Evolutionary conservation across 495 filamentous ascomycete genomes (phyloP), one percentile per base, ranked within the genome.

Genomic region (Annulohypoxylon moriforme): DNA sequence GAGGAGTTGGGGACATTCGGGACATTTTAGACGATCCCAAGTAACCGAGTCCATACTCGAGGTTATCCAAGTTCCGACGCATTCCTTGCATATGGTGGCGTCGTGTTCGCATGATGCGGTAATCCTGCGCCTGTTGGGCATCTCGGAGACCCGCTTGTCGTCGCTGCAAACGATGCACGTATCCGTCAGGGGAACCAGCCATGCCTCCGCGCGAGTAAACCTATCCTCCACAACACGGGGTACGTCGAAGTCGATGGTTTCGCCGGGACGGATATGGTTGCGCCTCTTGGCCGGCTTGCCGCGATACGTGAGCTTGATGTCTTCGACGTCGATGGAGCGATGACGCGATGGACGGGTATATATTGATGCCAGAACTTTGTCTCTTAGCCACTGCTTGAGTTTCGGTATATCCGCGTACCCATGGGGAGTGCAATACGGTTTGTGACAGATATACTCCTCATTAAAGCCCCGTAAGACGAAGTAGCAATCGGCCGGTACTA

Each of bases 91-190:
- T n/a, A 75, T 70, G 0, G 60, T 64, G 3, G 75, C 52, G n/a
- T 75, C 59, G 49, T 83, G 80, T n/a, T 71, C 50, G 64, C 82
- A 85, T 2, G 44, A 53, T 1, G 56, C 29, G 4, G 82, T 79
- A 49, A 81, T 69, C 14, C 66, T 69, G 33, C 71, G 60, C 8
- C 53, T 53, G 9, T 66, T 55, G 3, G 80, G 79, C 71, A 84
- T 76, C 31, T 80, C 77, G 38, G 57, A 75, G 20, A 76, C 63
- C 18, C 63, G 68, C 46, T 80, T 81, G 46, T 78, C 74, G 20
- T 85, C 83, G 16, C 74, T 65, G 64, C 83, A 84, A 10, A 80
- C 73, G 10, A 52, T 64, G 70, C 83, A 85, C 11, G 65, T 72
- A 46, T 79, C 75, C 5, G 73, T 69, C 10, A 65, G 22, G 13